Evolutionary conservation across 768 basidiomycete species (phyloP).

Genomic region (Russula griseocarnosa): DNA sequence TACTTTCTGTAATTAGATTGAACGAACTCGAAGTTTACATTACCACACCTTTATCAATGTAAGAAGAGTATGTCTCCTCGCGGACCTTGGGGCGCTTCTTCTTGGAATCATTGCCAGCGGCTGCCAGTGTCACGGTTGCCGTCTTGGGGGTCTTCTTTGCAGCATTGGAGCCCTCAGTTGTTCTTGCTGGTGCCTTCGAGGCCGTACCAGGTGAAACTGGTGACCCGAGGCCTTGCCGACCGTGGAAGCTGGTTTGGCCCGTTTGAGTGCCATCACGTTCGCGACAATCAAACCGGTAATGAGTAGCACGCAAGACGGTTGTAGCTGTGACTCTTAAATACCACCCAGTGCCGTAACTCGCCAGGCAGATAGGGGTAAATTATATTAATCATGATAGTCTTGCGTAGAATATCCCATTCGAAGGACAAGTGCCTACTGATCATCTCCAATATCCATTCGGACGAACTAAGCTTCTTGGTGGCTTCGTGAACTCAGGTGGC

Average conservation of each 20-base stretch:
- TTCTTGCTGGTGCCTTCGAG: constrained; percentile 59
- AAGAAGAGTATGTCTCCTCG: constrained; percentile 91
- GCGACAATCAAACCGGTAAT: constrained; percentile 13
- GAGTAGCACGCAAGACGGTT: constrained; percentile 18
- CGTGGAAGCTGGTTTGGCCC: constrained; percentile 79
- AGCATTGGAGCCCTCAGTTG: constrained; percentile 47
- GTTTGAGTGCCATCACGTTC: constrained; percentile 54
- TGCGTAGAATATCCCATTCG: too few relatives aligned
- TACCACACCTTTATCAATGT: constrained; percentile 80
- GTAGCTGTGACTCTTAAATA: too few relatives aligned
- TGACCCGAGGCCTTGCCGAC: constrained; percentile 81
- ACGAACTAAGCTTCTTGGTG: too few relatives aligned
- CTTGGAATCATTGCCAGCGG: constrained; percentile 63
- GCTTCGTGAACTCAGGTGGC: too few relatives aligned
- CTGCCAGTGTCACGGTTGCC: constrained; percentile 53
- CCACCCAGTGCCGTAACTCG: too few relatives aligned
- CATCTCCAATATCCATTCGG: too few relatives aligned
- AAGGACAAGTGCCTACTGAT: too few relatives aligned
- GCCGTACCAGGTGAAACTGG: constrained; percentile 59
- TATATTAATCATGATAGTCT: too few relatives aligned
- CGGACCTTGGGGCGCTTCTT: constrained; percentile 84
- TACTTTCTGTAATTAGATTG: too few relatives aligned
- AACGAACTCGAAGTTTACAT: background rate
- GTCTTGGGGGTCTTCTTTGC: constrained; percentile 55
- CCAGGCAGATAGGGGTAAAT: too few relatives aligned